Evolutionary conservation across 306 rosid genomes (phyloP), one percentile per base, ranked within the genome.

Genomic region (Albizia julibrissin): DNA sequence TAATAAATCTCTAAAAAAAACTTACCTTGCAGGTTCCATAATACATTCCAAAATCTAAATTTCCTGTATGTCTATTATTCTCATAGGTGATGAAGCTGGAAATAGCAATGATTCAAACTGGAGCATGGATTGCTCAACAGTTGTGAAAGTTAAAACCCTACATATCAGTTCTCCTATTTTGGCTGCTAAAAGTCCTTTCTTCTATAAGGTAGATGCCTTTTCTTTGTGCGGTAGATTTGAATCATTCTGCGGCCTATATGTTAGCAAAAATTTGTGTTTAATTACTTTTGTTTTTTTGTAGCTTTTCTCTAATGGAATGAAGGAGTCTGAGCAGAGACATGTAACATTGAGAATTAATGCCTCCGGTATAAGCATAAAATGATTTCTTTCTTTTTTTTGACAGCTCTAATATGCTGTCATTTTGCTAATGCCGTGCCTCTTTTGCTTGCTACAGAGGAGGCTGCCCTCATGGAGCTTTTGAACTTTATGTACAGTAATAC

Each of bases 101-200:
- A 90, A 91, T 81, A 89, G 88, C 85, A 84, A 87, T 78, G 99
- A 92, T 74, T 89, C 98, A 18, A 89, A 80, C 87, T 91, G 91
- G 93, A 89, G 94, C 84, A 89, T 92, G 97, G 94, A 89, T 77
- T 87, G 86, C 75, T 90, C 97, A 22, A 74, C 92, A 18, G 92
- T 90, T 87, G 83, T 92, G 79, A 92, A 87, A 85, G 91, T 94
- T 84, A 96, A 87, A 88, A 90, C 92, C 27, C 79, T 96, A 65
- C 97, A 96, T 75, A 96, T 96, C 29, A 96, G 99, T 83, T 96
- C 99, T 75, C 99, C 98, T 62, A 96, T 96, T 84, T 82, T 96
- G 93, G 99, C 99, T 64, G 98, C 99, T 64, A 96, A 96, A 87
- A 96, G 99, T 81, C 98, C 99, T 16, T 96, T 92, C 81, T 96